Percentiles rank a stretch among this genome's conserved stretches.
phyloP scores from a whole-genome alignment of 1,284 basidiomycete genomes.

The Sanguinoderma infundibulare region DNA sequence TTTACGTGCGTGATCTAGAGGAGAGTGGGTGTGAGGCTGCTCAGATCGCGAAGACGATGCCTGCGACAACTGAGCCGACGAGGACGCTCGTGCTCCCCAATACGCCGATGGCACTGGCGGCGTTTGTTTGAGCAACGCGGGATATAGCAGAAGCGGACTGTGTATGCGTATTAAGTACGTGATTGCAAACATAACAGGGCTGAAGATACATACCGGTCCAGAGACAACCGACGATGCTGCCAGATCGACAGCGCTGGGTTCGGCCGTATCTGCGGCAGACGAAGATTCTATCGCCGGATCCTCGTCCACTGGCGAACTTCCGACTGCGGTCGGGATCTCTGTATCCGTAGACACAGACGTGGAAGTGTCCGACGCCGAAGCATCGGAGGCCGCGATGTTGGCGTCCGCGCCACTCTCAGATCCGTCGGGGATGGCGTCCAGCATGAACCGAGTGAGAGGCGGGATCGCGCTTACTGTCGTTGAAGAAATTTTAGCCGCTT shows the following conservation, averaged over 20 bases:
- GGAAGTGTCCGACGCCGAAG: not conserved
- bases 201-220: not conserved
- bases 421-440: conserved; percentile 22
- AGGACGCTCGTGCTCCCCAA: conserved; percentile 10
- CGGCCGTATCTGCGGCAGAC: not conserved
- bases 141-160: conserved; percentile 1
- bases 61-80: conserved; percentile 13
- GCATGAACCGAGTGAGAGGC: conserved; percentile 23
- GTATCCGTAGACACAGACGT: not conserved
- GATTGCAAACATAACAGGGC: too few relatives aligned
- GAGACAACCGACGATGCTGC: not conserved
- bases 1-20: not conserved
- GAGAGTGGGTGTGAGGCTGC: not conserved
- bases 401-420: conserved; percentile 7
- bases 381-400: too few relatives aligned
- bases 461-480: conserved; percentile 18
- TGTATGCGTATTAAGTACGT: not conserved
- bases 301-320: not conserved
- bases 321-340: conserved; percentile 7
- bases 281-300: not conserved
- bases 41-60: conserved; percentile 12
- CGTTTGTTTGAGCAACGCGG: conserved; percentile 8
- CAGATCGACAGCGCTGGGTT: not conserved
- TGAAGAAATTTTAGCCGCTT: not conserved
- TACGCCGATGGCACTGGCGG: conserved; percentile 2